Evolutionary conservation across 2,329 filamentous ascomycete genomes (phyloP), one percentile per base, ranked within the genome.

Genomic region (Leptographium procerum): DNA sequence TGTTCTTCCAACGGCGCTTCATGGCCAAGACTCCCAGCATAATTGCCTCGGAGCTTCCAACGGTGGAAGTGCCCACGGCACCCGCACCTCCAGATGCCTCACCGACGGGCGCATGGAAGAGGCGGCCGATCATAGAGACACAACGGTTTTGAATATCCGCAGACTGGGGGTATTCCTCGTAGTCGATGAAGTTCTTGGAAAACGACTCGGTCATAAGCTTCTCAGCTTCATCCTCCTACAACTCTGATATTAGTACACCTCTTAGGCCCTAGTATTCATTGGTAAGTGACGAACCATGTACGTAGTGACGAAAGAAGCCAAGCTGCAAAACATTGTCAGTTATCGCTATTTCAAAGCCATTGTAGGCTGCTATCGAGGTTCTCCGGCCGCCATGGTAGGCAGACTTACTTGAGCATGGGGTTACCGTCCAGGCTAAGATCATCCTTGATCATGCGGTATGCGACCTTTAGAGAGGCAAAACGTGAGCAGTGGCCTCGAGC

Each of bases 401-500:
- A 22, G 40, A 68, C 78, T 65, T 74, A 88, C 85, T 87, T 89
- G 63, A 95, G 80, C 79, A 91, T 92, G 10, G 91, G 90, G 66
- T 92, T 95, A 58, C 91, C 91, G 69, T 97, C 92, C 56, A 96
- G 77, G 63, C 88, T 94, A 63, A 96, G 78, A 69, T 96, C 89
- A 70, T 96, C 92, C 77, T 90, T 92, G 78, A 96, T 96, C 88
- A 96, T 88, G 54, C 91, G 86, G 72, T 96, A 96, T n/a, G 92
- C 92, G 56, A 96, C 82, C 59, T 60, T 28, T 3, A 6, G 26
- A 6, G 19, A 9, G 31, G 6, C n/a, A n/a, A 19, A 36, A 9
- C 2, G 29, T 34, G 16, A n/a, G 51, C 33, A 28, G 24, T 33
- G 19, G 50, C 9, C 40, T 43, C 19, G 19, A n/a, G 13, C 31